Base-by-base conservation (phyloP, 1,284 basidiomycete species). In the Trametes versicolor region DNA sequence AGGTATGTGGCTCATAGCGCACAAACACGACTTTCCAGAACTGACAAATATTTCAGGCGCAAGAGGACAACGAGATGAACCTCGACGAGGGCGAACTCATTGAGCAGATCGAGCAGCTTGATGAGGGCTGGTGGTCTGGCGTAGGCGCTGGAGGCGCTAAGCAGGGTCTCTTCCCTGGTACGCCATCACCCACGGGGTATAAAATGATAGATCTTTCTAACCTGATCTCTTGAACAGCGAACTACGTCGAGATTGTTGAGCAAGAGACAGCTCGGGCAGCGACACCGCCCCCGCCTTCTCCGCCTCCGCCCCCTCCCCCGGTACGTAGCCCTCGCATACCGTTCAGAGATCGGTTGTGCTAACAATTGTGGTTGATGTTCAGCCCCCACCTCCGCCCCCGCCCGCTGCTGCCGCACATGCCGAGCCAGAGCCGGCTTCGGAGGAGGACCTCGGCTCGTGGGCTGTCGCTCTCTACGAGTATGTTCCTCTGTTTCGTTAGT, bases 121-220 rank as follows among this genome's bases (percentile, higher is more conserved):
- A 92, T 72, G 92, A 94, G 70, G 92, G 88, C 15, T 92, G 90
- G 95, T 96, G 95, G 95, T 86, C 82, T 67, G 95, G 94, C 34
- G 82, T 88, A 49, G 88, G 89, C 39, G 78, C 82, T 43, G 81
- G 80, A 34, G 93, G 93, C 15, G 79, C 84, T 9, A 83, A 86
- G 80, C 80, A 78, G 7, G 95, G 95, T 3, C 74, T 93, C 52
- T 95, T 95, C 85, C 89, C 94, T 76, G 84, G 91, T 92, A 72
- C 52, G 83, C 77, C 36, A 10, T 29, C 29, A 21, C 41, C n/a
- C n/a, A n/a, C n/a, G n/a, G n/a, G n/a, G n/a, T n/a, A n/a, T n/a
- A n/a, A n/a, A 6, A 12, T 23, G 21, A 19, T 12, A 13, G 2
- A 23, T 21, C 19, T 5, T 9, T 23, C 17, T 13, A 12, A 25